Evolutionary conservation across 2,329 filamentous ascomycete species (phyloP), one percentile per base, ranked within the genome.

Genomic region (Cercospora janseana): DNA sequence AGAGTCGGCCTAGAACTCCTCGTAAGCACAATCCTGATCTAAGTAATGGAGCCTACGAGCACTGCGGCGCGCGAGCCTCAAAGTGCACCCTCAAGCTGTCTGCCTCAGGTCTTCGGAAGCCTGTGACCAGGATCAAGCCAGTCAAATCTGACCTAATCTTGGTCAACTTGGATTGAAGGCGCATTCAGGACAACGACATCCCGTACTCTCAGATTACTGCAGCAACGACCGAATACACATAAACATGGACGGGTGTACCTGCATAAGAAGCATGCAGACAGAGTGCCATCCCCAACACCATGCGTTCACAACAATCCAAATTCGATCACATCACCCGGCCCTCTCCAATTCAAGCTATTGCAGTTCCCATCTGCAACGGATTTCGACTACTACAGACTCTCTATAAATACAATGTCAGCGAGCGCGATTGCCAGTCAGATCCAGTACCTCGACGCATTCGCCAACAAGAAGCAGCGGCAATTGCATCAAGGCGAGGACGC

Each of bases 391-490:
- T 46, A 2, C 44, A 46, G 38, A 37, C 31, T 27, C 31, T 46
- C 44, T 10, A 26, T 16, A 13, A 46, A 26, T 46, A 38, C 29
- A 24, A 46, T 46, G 44, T 46, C 42, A 13, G 28, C 28, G 28
- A 31, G 29, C 20, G 44, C 31, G 13, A 46, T 37, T 23, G 44
- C 44, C 31, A 46, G 28, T 26, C n/a, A 46, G 31, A 46, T 38
- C 10, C 31, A 46, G 24, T 28, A 38, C 44, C 44, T 37, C 26
- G 31, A 37, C 44, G 44, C 44, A 7, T 46, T 46, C 31, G 44
- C 44, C 44, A 37, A 29, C 31, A 27, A 46, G 44, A 46, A 46
- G 20, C 44, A 35, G n/a, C 44, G 38, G 9, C 16, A 37, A 15
- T 32, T 26, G 20, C 37, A 46, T 18, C 32, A 18, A 27, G 20